Conservation (phyloP, 2,329 filamentous ascomycete species). For the Cryphonectria nitschkei region DNA sequence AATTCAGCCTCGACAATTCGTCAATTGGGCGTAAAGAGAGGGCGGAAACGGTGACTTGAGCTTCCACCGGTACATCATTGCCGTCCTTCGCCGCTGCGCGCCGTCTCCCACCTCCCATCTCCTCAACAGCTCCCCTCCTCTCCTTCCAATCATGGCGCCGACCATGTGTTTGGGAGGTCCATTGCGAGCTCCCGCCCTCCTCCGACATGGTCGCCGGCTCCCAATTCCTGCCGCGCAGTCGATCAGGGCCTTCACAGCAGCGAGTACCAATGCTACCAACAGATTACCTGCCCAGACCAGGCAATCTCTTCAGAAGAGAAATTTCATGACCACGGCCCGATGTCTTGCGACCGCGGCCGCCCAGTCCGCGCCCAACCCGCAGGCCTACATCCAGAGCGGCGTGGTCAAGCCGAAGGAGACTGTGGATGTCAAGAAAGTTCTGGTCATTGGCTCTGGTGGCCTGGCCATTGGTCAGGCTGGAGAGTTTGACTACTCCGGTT, state of each 20-base stretch:
- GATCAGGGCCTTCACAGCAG: constrained; percentile 48
- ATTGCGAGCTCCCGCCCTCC: constrained; percentile 57
- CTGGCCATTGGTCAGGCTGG: constrained; percentile 96
- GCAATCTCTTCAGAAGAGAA: constrained; percentile 48
- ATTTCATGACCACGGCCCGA: constrained; percentile 51
- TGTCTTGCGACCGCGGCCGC: constrained; percentile 49
- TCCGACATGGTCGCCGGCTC: constrained; percentile 58
- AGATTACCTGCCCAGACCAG: constrained; percentile 40
- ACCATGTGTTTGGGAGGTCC: constrained; percentile 53
- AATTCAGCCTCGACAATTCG: constrained; percentile 15
- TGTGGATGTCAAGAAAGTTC: constrained; percentile 93
- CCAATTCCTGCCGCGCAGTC: constrained; percentile 50
- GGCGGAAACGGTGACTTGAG: constrained; percentile 24
- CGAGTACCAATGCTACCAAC: constrained; percentile 39
- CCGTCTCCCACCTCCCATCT: constrained; percentile 13
- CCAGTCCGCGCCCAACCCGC: constrained; percentile 76
- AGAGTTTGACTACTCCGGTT: constrained; percentile 98
- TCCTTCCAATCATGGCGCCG: constrained; percentile 42
- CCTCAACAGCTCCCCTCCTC: constrained; percentile 36
- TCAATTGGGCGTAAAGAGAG: constrained; percentile 29
- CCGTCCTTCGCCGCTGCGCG: constrained; percentile 23
- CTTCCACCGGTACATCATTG: constrained; percentile 24
- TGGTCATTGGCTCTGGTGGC: constrained; percentile 94
- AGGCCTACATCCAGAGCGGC: constrained; percentile 88
- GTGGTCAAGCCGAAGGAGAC: constrained; percentile 78